Base-by-base conservation (phyloP, 2,329 filamentous ascomycete species). In the Chalaropsis thielavioides region DNA sequence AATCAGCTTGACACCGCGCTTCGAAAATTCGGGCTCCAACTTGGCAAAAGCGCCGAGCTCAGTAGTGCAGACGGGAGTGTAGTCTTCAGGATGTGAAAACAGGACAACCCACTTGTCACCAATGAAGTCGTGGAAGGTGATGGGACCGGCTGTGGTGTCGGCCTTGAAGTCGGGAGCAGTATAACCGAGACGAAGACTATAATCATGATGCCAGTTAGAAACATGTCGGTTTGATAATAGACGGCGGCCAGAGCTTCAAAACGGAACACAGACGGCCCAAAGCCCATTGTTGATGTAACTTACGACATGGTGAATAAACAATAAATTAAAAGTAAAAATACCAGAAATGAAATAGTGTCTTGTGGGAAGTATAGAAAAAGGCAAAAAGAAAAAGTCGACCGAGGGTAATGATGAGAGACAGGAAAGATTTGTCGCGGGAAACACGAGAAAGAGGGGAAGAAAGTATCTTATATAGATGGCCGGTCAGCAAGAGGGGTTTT, bases 51-150 rank as follows among this genome's bases (percentile, higher is more conserved):
- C 91, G 68, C 91, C 92, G 68, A 96, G 87, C 80, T 96, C 92
- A 64, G 91, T 96, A 69, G 92, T 96, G 82, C 92, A 96, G 67
- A 96, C 92, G 64, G 92, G 92, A 1, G 92, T 96, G 81, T 89
- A 96, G 77, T 96, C 92, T 75, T 87, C 87, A 2, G 89, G 89
- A 78, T 92, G 89, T 40, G 87, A 90, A 81, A 94, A 92, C 71
- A 94, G 80, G 69, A 94, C 83, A 67, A 87, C 84, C 89, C 89
- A 92, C 72, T 82, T 86, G 79, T 87, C 80, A 72, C 85, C 86
- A 69, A 92, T 82, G 78, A 88, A 92, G 75, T 90, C 81, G 76
- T 92, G 88, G 80, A 92, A 91, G 77, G 90, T 84, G 72, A 92
- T 89, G 69, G 85, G 82, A 71, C 89, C 87, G 70, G 83, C 79